Percentiles rank a stretch among this genome's conserved stretches.
phyloP scores from a whole-genome alignment of 768 basidiomycete genomes.

The Sarcodon sp. region DNA sequence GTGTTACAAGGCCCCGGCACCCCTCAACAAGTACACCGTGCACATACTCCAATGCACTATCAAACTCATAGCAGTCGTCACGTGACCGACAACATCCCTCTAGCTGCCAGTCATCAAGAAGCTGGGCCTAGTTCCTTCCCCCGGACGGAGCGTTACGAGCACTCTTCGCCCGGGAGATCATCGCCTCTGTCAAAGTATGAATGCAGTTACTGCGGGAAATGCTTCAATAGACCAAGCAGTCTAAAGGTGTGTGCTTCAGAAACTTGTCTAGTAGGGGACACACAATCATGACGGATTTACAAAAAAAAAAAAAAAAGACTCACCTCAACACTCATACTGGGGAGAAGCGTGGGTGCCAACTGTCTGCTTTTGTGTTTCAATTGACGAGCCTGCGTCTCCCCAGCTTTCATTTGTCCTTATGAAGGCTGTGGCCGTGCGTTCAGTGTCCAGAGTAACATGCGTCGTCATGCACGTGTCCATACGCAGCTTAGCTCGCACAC shows the following conservation, averaged over 20 bases:
- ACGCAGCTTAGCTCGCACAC: constrained; percentile 15
- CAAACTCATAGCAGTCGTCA: too few relatives aligned
- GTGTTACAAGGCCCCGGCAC: too few relatives aligned
- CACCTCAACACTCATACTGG: constrained; percentile 80
- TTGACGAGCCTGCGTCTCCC: constrained; percentile 6
- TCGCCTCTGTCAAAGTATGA: constrained; percentile 48
- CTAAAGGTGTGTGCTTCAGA: constrained; percentile 40
- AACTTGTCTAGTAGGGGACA: not conserved
- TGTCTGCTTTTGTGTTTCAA: not conserved
- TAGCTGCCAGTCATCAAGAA: too few relatives aligned
- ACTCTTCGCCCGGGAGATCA: too few relatives aligned
- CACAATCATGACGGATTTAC: constrained; percentile 1
- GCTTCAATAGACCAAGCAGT: constrained; percentile 74
- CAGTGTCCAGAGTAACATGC: constrained; percentile 84
- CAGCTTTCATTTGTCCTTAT: constrained; percentile 67
- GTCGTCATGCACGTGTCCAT: constrained; percentile 71
- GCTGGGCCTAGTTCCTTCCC: too few relatives aligned
- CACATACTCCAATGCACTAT: too few relatives aligned
- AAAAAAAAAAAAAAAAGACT: too few relatives aligned
- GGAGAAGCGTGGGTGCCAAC: constrained; percentile 55
- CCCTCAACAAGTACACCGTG: too few relatives aligned
- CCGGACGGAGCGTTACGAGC: too few relatives aligned
- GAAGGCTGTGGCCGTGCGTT: constrained; percentile 71
- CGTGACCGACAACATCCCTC: too few relatives aligned
- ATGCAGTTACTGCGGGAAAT: constrained; percentile 68